Base-by-base conservation (phyloP, 805 yeast species). In the Ogataea minuta region DNA sequence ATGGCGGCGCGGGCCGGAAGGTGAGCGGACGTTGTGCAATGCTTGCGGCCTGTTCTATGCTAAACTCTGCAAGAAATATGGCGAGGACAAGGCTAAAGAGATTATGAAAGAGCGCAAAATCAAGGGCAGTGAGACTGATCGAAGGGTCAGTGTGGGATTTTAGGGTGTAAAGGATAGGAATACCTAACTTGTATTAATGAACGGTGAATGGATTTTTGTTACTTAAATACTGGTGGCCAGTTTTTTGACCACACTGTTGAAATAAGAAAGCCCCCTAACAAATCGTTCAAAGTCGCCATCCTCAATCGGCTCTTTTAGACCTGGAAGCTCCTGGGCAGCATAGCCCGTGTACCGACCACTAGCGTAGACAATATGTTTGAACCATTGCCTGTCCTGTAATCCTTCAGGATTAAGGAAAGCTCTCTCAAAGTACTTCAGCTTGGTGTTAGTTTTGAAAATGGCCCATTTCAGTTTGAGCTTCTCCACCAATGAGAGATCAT, bases 1-100 rank as follows among this genome's bases (percentile, higher is more conserved):
- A 59, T 85, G 95, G 95, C 65, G 95, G 39, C 71, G 82, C 31
- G 93, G 93, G 0, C 93, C 95, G 2, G 74, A 74, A 38, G 95
- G 93, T 2, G 76, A 78, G 10, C 66, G 88, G 27, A 81, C 89
- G 1, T 62, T 85, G 35, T 85, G 95, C 62, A 86, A 85, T 57
- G 93, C 93, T 1, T 85, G 95, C 59, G 95, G 95, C 0, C 62
- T 85, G 28, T 81, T 72, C 55, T 84, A 78, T 57, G 82, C 85
- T 30, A 84, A 84, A 54, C 63, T 83, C 21, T 67, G 74, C 36
- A 82, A 80, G 53, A 69, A 70, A 43, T 71, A 69, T 44, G 87
- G 87, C 9, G 72, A 70, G 31, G 69, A 61, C 4, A 64, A 66
- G 30, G 80, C 83, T 15, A 72, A 72, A 24, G 64, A 62, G 48